phyloP scores from a whole-genome alignment of 2,329 filamentous ascomycete species.

The Escovopsis sp. region DNA sequence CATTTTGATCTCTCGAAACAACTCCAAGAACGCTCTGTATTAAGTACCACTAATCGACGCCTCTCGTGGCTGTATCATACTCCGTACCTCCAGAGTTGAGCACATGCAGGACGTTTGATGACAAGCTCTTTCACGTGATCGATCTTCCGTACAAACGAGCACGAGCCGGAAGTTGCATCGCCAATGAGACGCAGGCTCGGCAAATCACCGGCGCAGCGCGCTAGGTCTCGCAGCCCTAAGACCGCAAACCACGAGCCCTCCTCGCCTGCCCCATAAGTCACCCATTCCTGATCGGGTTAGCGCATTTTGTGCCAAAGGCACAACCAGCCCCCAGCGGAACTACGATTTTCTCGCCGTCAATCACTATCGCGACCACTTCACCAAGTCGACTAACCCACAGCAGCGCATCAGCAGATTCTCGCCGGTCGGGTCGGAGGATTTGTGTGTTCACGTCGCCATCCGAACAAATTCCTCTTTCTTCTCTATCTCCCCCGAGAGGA shows the following conservation, averaged over 20 bases:
- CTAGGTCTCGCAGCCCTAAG: constrained; percentile 30
- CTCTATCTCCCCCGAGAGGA: constrained; percentile 17
- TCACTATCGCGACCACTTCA: constrained; percentile 27
- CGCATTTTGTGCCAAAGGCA: constrained; percentile 20
- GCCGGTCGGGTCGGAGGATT: constrained; percentile 23
- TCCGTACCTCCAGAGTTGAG: too few species aligned
- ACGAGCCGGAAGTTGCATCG: background rate
- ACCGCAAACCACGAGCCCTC: constrained; percentile 16
- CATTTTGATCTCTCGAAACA: too few species aligned
- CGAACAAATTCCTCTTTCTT: constrained; percentile 19
- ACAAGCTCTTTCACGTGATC: background rate
- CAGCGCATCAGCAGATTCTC: constrained; percentile 26
- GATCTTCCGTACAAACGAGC: background rate
- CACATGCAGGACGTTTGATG: too few species aligned
- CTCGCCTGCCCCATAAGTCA: constrained; percentile 19
- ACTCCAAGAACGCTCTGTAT: too few species aligned
- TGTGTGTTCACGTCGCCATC: constrained; percentile 19
- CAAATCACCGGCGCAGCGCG: constrained; percentile 14
- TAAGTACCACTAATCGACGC: too few species aligned
- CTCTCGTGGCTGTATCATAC: too few species aligned
- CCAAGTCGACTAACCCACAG: constrained; percentile 28
- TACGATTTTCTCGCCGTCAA: constrained; percentile 26
- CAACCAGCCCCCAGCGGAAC: constrained; percentile 24
- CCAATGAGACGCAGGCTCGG: constrained; percentile 9
- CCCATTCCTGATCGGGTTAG: constrained; percentile 21